These are phyloP conservation scores for Bolboschoenoplectus hybrid DNA, from an alignment of 202 grass and related monocot species.

Conservation along the genomic window DNA sequence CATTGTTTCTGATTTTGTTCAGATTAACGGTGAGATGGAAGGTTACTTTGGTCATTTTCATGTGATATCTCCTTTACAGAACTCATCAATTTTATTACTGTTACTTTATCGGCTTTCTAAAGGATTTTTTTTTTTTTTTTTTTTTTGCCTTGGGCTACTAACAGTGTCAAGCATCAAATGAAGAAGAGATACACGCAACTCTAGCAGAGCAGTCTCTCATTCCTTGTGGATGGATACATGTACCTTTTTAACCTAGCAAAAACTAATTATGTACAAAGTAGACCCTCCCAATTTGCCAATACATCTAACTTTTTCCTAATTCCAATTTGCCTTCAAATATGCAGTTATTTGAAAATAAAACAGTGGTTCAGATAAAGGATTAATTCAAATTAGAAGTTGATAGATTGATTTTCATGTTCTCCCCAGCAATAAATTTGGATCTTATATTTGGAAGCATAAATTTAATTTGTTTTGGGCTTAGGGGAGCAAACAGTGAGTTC, in stretches of 20 bases:
- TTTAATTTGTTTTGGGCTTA: not conserved
- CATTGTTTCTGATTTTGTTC: slow-evolving; percentile 12
- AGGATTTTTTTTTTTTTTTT: not conserved
- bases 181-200: slow-evolving; percentile 93
- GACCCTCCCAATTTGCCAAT: not conserved
- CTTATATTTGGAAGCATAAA: not conserved
- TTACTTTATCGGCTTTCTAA: slow-evolving; percentile 24
- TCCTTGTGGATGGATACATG: slow-evolving; percentile 97
- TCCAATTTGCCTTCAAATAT: not conserved
- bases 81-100: not conserved
- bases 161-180: slow-evolving; percentile 88
- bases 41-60: not conserved
- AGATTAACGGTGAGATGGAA: not conserved
- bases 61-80: not conserved
- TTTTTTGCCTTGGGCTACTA: slow-evolving; percentile 23
- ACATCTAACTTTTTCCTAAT: not conserved
- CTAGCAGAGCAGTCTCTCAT: slow-evolving; percentile 83
- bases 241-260: slow-evolving; percentile 38
- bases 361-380: not conserved
- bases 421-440: not conserved
- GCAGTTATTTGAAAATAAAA: not conserved
- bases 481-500: not conserved
- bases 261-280: slow-evolving; percentile 32
- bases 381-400: not conserved
- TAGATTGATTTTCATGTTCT: not conserved